A percentile compares a stretch with the other conserved stretches of the same genome.
phyloP scores from a whole-genome alignment of 805 yeast genomes.

The Cyberlindnera subsufficiens region DNA sequence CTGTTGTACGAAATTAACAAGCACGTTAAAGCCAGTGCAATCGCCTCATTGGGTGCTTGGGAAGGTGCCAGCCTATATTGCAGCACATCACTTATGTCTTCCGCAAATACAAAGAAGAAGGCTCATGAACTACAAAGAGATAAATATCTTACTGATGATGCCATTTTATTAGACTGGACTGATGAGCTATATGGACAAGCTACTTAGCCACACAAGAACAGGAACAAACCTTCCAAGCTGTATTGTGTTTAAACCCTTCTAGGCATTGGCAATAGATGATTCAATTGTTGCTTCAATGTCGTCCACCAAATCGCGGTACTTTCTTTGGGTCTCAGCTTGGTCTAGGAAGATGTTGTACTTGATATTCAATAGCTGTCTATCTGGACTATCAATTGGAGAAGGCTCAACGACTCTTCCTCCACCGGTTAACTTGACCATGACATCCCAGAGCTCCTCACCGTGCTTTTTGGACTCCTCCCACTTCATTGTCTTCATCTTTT shows the following conservation, averaged over 20 bases:
- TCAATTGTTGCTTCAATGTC: slow-evolving; percentile 24
- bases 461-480: slow-evolving; percentile 13
- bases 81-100: slow-evolving; percentile 17
- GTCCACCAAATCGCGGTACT: slow-evolving; percentile 68
- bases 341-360: slow-evolving; percentile 86
- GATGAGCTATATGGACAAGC: slow-evolving; percentile 8
- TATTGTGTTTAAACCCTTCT: neutral
- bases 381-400: slow-evolving; percentile 47
- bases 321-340: slow-evolving; percentile 76
- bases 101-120: slow-evolving; percentile 4
- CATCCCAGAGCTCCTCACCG: slow-evolving; percentile 74
- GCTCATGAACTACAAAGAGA: slow-evolving; percentile 18
- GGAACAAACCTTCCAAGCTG: too few relatives aligned
- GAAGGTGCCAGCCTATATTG: slow-evolving; percentile 23
- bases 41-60: slow-evolving; percentile 20
- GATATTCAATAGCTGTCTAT: slow-evolving; percentile 62
- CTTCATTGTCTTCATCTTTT: slow-evolving; percentile 32
- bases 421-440: slow-evolving; percentile 81
- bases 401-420: slow-evolving; percentile 79
- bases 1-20: slow-evolving; percentile 10
- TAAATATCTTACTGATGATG: slow-evolving; percentile 18
- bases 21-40: slow-evolving; percentile 1
- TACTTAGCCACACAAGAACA: too few relatives aligned
- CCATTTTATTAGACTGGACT: slow-evolving; percentile 16
- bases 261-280: neutral